Base-by-base conservation (phyloP, 1,139 yeast species). In the Yamadazyma diddensiae region DNA sequence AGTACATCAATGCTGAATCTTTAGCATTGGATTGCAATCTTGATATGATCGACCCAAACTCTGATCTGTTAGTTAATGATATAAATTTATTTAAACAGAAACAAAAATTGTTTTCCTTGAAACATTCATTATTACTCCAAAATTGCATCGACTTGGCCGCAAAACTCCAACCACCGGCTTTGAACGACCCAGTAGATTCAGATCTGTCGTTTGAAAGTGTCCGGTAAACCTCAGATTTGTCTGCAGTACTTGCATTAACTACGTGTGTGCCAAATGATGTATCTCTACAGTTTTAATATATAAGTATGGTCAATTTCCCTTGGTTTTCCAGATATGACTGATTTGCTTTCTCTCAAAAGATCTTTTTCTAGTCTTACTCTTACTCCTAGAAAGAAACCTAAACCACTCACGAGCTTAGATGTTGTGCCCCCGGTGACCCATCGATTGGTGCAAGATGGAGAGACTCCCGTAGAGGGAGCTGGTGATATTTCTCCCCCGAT, bases 371-470 rank as follows among this genome's bases (percentile, higher is more conserved):
- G 28, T 8, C 29, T 38, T 16, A 15, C 29, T 8, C 15, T 29
- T 10, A 29, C 16, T 1, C 27, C 33, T 12, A 18, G 29, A 3
- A 37, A 31, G 31, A 31, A 21, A 12, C 20, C 24, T 6, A 31
- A 29, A 19, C 15, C 26, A 3, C 34, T 37, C 10, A 38, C 42
- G 6, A 28, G 29, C 11, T 24, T 38, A 5, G 42, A 38, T n/a
- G 19, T n/a, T n/a, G 21, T 23, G 14, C 16, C 11, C 7, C 42
- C 42, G 2, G 28, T 30, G 5, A 19, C 24, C 10, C 26, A 28
- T 16, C 20, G 19, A 9, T 9, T 15, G 20, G 14, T 16, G 8
- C n/a, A n/a, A n/a, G n/a, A n/a, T n/a, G n/a, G n/a, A n/a, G n/a
- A n/a, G n/a, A n/a, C n/a, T n/a, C n/a, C n/a, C n/a, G n/a, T n/a